Base-by-base conservation (phyloP, 2,329 filamentous ascomycete genomes). In the Knoxdaviesia capensis region DNA sequence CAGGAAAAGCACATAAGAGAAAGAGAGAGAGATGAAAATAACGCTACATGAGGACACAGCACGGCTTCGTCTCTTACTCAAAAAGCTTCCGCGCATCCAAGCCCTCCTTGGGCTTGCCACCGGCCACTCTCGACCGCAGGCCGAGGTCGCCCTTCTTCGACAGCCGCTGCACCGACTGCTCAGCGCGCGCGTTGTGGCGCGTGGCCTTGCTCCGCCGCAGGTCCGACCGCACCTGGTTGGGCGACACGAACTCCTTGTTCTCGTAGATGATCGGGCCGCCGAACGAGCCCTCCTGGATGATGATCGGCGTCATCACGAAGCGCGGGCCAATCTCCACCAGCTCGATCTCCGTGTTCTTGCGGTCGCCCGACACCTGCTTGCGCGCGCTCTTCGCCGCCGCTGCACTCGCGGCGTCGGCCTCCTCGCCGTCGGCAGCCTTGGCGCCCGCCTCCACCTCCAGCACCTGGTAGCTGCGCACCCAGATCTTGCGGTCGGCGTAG, bases 191-290 rank as follows among this genome's bases (percentile, higher is more conserved):
- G 50, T 83, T 82, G 63, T 92, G 88, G 50, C 75, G 75, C 40
- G 74, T 71, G 1, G 87, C 84, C 66, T 84, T 86, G 50, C 71
- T 67, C 59, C 74, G 66, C 51, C 84, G 69, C 50, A 93, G 59
- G 48, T 96, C 90, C 36, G 84, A 69, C 49, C 90, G 71, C 48
- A 96, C 75, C 62, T 94, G 84, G 71, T 98, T 98, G 7, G 90
- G 90, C 50, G 81, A 90, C 42, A 98, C 83, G 53, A 94, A 98
- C 58, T 94, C 80, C 68, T 85, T 90, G 66, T 96, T 96, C 67
- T 96, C 85, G 63, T 93, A 98, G 54, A 98, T 92, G 49, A 96
- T 85, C 3, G 90, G 88, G 0, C 90, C 90, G 42, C 88, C 88
- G 52, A 98, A 96, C 46, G 82, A 87, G 37, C 85, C 86, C 58